phyloP scores from a whole-genome alignment of 345 rosid genomes.

The Populus davidiana region DNA sequence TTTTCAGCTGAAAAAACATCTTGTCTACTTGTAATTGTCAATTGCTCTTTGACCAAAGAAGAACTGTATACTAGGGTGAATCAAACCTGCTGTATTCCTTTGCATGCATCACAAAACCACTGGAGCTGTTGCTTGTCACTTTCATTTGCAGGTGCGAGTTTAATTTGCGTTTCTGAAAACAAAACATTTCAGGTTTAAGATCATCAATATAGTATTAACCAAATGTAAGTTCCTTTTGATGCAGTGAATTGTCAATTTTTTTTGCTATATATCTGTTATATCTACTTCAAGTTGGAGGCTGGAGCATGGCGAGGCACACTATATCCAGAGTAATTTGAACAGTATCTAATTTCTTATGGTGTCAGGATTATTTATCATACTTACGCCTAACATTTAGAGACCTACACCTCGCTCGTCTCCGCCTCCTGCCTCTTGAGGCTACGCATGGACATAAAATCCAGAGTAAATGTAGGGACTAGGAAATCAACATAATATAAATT shows the following conservation, averaged over 20 bases:
- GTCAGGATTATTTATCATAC: constrained; percentile 37
- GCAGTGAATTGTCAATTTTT: not conserved
- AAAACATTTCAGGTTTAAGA: constrained; percentile 10
- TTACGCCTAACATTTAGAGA: constrained; percentile 70
- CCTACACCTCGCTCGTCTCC: constrained; percentile 68
- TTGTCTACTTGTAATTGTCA: not conserved
- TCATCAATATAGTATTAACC: not conserved
- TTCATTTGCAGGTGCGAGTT: constrained; percentile 73
- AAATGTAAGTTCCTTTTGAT: not conserved
- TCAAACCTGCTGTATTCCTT: constrained; percentile 89
- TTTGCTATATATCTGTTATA: not conserved
- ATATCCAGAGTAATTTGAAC: not conserved
- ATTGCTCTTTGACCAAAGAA: not conserved
- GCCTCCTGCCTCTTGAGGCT: constrained; percentile 76
- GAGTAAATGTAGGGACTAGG: constrained; percentile 31
- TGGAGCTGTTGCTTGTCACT: constrained; percentile 72
- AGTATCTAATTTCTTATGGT: not conserved
- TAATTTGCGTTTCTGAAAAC: constrained; percentile 66
- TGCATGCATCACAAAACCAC: constrained; percentile 91
- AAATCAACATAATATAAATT: constrained; percentile 7
- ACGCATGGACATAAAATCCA: constrained; percentile 52
- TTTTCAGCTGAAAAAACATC: not conserved
- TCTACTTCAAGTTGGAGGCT: constrained; percentile 27
- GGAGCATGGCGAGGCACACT: constrained; percentile 26
- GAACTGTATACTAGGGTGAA: not conserved